Base-by-base conservation (phyloP, 2,329 filamentous ascomycete species). In the Xylariaceae sp. region DNA sequence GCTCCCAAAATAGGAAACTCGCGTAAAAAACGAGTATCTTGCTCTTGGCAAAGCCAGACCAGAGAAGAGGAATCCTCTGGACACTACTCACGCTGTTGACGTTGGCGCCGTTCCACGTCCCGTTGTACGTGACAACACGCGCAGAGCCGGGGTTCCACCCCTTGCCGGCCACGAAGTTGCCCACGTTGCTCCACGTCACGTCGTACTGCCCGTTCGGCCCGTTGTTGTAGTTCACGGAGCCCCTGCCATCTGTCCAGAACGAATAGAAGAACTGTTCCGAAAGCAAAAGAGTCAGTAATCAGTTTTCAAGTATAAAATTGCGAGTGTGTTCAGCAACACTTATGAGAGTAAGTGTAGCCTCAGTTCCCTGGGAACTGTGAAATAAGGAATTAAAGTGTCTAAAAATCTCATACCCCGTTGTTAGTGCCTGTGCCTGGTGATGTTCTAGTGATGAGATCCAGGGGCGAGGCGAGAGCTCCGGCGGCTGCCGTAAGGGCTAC, bases 181-280 rank as follows among this genome's bases (percentile, higher is more conserved):
- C 75, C 13, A 71, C 71, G 64, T 76, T 77, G 39, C 66, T 68
- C 81, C 81, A 84, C 6, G 53, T 70, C 20, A 81, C 72, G 57
- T 72, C 76, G 73, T 82, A 84, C 53, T 71, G 69, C 20, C 83
- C 82, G 16, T 66, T 77, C 2, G 71, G 65, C 11, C 75, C 77
- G 70, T 84, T 85, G 67, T 78, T 82, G 74, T 85, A 86, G 43
- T 72, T 78, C 13, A 81, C 79, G 39, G 71, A 65, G 20, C 73
- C 77, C n/a, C 69, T 73, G n/a, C 79, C 79, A 57, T 85, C 82
- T 36, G 69, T 82, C 81, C 81, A 86, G 74, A 77, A 85, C 11
- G 79, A 83, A 71, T 82, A 86, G 75, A 80, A 86, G 73, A 78
- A 86, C 58, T 57, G 42, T 18, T 8, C 24, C 7, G 7, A 40